Base-by-base conservation (phyloP, 495 filamentous ascomycete genomes). In the Neohortaea acidophila region DNA sequence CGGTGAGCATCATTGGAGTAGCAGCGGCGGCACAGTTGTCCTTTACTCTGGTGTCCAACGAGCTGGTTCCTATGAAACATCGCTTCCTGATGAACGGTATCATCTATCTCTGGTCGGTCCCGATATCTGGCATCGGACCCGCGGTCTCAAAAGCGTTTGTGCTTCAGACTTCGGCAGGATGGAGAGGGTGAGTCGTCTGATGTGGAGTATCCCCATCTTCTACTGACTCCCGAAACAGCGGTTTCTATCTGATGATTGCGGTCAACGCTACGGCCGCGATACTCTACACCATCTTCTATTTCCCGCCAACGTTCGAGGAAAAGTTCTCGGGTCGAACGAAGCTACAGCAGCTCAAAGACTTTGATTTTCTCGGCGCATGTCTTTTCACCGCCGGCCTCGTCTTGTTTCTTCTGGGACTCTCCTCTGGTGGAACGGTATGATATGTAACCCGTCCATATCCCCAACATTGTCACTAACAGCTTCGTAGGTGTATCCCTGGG, bases 171-270 rank as follows among this genome's bases (percentile, higher is more conserved):
- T 9, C 7, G 29, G 29, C n/a, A n/a, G n/a, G n/a, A n/a, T n/a
- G n/a, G n/a, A n/a, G n/a, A n/a, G n/a, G n/a, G n/a, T n/a, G n/a
- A n/a, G n/a, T 32, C 29, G 29, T 9, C 8, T 41, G 39, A n/a
- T 14, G 25, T 12, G 41, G 51, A 9, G 39, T 47, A 10, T 59
- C n/a, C n/a, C n/a, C n/a, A n/a, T n/a, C n/a, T n/a, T n/a, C n/a
- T n/a, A n/a, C n/a, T n/a, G n/a, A n/a, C n/a, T n/a, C n/a, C n/a
- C n/a, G n/a, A n/a, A n/a, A n/a, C n/a, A n/a, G n/a, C n/a, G n/a
- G n/a, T n/a, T n/a, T 51, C 43, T 58, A 53, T 32, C 47, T 58
- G 26, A 45, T 49, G 14, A 54, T 56, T 31, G 58, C 58, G 11
- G 48, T 54, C 38, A 51, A 54, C 23, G 41, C 30, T 17, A 25